Evolutionary conservation across 176 grass and related monocot genomes (phyloP), one percentile per base, ranked within the genome.

Genomic region (Oryza nivara): DNA sequence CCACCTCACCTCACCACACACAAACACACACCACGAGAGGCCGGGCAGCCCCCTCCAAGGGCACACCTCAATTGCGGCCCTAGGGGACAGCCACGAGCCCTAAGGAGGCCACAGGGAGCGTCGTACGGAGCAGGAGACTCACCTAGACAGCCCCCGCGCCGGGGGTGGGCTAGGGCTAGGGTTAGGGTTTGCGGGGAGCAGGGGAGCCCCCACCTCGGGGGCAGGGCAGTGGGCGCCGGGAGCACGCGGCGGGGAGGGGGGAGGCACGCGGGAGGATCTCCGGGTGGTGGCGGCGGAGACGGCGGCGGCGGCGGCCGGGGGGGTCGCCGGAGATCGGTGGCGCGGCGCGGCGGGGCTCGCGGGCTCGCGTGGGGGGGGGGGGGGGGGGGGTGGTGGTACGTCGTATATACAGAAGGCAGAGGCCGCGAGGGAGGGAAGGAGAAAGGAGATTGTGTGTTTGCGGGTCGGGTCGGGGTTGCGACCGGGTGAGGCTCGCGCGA

Each of bases 321-420:
- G n/a, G 75, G 54, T 58, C 76, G 76, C 56, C 54, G 68, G 81
- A 88, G 49, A 52, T 16, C 49, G 49, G 49, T 63, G 34, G 56
- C 41, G 75, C 58, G 65, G 79, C 15, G 49, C 58, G 65, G 75
- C 15, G 49, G 15, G 80, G 49, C 22, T 67, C 17, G 46, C 75
- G 48, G 88, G 26, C 72, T 25, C 56, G n/a, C 66, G 43, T 8
- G 8, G 65, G 44, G 16, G 44, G 41, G 44, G 26, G n/a, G 44
- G 16, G 40, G 35, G 44, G 26, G n/a, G 44, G 16, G 40, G 35
- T 36, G 35, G 36, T 68, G 78, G 81, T 43, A 48, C 84, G 78
- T 68, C 45, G 87, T 78, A 70, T 75, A 52, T 84, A 75, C 76
- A 88, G 80, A 36, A 36, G 15, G 79, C 80, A 13, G 64, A 83